A percentile compares a stretch with the other conserved stretches of the same genome.
These are phyloP conservation scores for Scheffersomyces ergatensis DNA, from an alignment of 805 yeast genomes.

Conservation along the genomic window DNA sequence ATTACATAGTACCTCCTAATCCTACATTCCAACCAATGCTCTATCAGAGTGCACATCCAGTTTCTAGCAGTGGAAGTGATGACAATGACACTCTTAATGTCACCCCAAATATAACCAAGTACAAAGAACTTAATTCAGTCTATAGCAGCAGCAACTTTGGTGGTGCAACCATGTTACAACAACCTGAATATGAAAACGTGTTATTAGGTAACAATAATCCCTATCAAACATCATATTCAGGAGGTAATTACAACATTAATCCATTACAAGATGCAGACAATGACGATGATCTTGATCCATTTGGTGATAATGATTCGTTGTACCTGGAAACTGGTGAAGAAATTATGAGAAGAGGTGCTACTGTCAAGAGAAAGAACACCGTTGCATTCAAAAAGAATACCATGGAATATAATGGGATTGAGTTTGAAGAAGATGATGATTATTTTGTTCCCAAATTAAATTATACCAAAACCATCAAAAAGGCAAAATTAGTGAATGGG, in stretches of 20 bases:
- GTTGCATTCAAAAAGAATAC: conserved; percentile 10
- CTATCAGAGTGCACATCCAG: background rate
- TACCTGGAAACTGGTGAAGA: conserved; percentile 43
- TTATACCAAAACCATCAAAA: conserved; percentile 42
- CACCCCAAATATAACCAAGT: background rate
- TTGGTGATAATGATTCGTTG: conserved; percentile 43
- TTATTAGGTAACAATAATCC: background rate
- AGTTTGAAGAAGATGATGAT: conserved; percentile 26
- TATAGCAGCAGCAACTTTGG: background rate
- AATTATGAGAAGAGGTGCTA: conserved; percentile 26
- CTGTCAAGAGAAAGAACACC: conserved; percentile 22
- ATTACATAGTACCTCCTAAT: background rate
- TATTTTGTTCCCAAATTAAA: conserved; percentile 39
- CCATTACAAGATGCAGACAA: conserved; percentile 39
- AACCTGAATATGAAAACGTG: conserved; percentile 1
- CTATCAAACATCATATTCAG: conserved; percentile 20
- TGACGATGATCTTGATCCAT: conserved; percentile 36
- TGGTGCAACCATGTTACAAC: background rate
- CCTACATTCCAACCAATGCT: background rate
- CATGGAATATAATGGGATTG: conserved; percentile 1
- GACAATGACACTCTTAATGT: background rate
- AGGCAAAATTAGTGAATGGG: conserved; percentile 41
- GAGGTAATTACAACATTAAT: conserved; percentile 39
- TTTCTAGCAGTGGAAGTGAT: conserved; percentile 7
- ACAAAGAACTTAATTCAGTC: background rate